Evolutionary conservation across 2,329 filamentous ascomycete genomes (phyloP).

Genomic region (Aureobasidium melanogenum): DNA sequence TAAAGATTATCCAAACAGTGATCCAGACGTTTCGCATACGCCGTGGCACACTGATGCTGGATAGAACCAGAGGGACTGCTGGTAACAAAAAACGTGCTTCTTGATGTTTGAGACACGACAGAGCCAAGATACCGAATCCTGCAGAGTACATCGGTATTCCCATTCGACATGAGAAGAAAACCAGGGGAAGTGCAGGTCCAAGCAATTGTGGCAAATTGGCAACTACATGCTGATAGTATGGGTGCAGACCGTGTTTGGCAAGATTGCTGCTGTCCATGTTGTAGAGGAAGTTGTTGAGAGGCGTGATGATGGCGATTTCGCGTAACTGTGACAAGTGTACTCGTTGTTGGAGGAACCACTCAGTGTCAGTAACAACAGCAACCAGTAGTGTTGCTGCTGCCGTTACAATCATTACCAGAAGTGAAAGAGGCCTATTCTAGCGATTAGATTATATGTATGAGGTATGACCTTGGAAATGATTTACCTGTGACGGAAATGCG

Average conservation of each 20-base stretch:
- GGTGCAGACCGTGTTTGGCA: constrained; percentile 44
- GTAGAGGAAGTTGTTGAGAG: constrained; percentile 45
- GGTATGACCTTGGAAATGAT: constrained; percentile 22
- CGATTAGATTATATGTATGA: neutral
- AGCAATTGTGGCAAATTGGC: constrained; percentile 45
- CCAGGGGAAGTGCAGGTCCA: constrained; percentile 40
- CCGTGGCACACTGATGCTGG: constrained; percentile 59
- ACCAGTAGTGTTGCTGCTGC: constrained; percentile 61
- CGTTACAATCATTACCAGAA: constrained; percentile 56
- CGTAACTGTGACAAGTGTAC: constrained; percentile 58
- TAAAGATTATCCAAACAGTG: constrained; percentile 59
- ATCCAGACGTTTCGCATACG: constrained; percentile 44
- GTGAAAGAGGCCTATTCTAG: constrained; percentile 41
- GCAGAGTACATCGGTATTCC: constrained; percentile 63
- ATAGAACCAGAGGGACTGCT: constrained; percentile 66
- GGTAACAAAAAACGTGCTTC: constrained; percentile 72
- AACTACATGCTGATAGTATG: constrained; percentile 43
- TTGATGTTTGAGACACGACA: constrained; percentile 70
- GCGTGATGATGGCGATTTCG: constrained; percentile 42
- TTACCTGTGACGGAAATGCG: constrained; percentile 75
- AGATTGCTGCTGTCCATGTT: constrained; percentile 41
- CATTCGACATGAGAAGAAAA: constrained; percentile 42
- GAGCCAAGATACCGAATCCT: constrained; percentile 58
- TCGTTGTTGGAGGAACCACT: constrained; percentile 60
- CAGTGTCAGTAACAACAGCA: constrained; percentile 74